Base-by-base conservation (phyloP, 202 grass and related monocot genomes). In the Carex arenaria region DNA sequence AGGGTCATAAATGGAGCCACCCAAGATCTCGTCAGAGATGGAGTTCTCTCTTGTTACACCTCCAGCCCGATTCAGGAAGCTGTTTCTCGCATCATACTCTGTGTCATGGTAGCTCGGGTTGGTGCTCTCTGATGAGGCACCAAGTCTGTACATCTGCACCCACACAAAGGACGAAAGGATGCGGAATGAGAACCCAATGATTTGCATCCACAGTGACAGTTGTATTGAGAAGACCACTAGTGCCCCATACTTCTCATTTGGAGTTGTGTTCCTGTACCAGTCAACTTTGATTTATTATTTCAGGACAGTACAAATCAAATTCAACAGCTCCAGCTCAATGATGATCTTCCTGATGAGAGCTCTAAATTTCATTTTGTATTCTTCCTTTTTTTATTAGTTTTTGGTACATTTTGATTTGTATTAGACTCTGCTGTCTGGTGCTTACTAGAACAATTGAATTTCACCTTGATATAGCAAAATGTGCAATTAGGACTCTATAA, bases 141-240 rank as follows among this genome's bases (percentile, higher is more conserved):
- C 96, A 72, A 99, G 81, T 64, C 91, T 92, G 83, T 99, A 96
- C 75, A 99, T 96, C 85, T 99, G 96, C 69, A 96, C 87, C 96
- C 96, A 99, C 83, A 99, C 84, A 86, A 99, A 96, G 15, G 93
- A 92, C 20, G 96, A 99, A 19, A 99, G 87, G 87, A 99, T 88
- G 85, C 96, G 93, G 64, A 95, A 85, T 71, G 96, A 99, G 90
- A 99, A 99, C 80, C 96, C 96, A 84, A 92, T 89, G 63, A 95
- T 99, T 96, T 99, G 93, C 93, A 99, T 99, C 86, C 84, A 99
- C 75, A 94, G 88, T 68, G 88, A 87, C 86, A 99, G 87, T 87
- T 80, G 91, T 54, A 99, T 86, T 67, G 96, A 99, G 87, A 99
- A 96, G 75, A 92, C 89, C 89, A 92, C 90, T 60, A 85, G 79